phyloP scores from a whole-genome alignment of 352 stramenopile genomes.

The Pythium biforme region DNA sequence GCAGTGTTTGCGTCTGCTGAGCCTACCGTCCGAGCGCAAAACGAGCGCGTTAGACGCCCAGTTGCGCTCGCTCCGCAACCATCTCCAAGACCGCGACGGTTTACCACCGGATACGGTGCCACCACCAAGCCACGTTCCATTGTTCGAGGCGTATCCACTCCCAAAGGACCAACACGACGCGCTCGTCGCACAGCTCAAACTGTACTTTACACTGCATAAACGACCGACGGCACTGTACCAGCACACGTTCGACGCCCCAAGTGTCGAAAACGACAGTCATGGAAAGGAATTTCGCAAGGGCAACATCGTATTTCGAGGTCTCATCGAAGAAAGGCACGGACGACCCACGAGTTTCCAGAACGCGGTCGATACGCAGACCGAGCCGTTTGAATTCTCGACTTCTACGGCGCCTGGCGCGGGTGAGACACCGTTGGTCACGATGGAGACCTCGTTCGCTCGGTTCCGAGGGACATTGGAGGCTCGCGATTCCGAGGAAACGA shows the following conservation, averaged over 20 bases:
- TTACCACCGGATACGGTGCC: not conserved
- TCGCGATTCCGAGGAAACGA: slow-evolving; percentile 5
- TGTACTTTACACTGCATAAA: slow-evolving; percentile 37
- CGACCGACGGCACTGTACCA: slow-evolving; percentile 47
- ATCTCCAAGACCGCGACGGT: slow-evolving; percentile 10
- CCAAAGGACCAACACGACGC: slow-evolving; percentile 13
- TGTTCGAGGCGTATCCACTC: slow-evolving; percentile 34
- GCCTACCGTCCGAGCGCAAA: not conserved
- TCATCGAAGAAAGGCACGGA: not conserved
- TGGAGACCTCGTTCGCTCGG: slow-evolving; percentile 19
- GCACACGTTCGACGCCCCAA: slow-evolving; percentile 38
- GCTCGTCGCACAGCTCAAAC: slow-evolving; percentile 16
- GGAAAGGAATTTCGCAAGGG: slow-evolving; percentile 38
- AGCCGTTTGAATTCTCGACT: slow-evolving; percentile 16
- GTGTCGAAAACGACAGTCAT: slow-evolving; percentile 14
- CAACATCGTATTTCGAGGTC: slow-evolving; percentile 38
- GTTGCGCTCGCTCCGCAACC: not conserved
- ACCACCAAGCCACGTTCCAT: slow-evolving; percentile 20
- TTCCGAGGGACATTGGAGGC: slow-evolving; percentile 41
- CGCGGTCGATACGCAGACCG: not conserved
- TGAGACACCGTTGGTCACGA: not conserved
- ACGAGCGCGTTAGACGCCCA: not conserved
- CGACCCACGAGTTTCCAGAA: slow-evolving; percentile 4
- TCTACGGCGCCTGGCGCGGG: not conserved
- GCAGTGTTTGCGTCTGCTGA: not conserved